Base-by-base conservation (phyloP, 2,329 filamentous ascomycete species). In the Celoporthe dispersa region DNA sequence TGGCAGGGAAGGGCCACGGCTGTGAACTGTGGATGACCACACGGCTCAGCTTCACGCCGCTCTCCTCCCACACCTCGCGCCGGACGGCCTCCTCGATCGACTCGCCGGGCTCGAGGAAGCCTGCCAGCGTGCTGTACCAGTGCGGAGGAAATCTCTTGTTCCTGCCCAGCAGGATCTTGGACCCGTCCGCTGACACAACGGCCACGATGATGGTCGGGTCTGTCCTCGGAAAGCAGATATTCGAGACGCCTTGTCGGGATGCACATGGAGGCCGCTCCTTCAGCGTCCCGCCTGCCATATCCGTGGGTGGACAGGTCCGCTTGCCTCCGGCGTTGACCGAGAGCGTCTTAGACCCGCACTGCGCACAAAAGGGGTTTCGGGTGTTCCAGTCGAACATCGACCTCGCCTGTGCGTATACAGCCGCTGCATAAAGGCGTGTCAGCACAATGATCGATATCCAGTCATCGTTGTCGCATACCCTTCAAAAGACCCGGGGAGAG, bases 121-220 rank as follows among this genome's bases (percentile, higher is more conserved):
- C 93, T 2, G 93, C 93, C 14, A 99, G 88, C 0, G 94, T 97
- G 75, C 90, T 93, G 84, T 95, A 98, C 93, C 92, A 97, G 79
- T 92, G 79, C 1, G 88, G 85, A 0, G 96, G 96, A 87, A 91
- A 99, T 67, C 93, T 88, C 81, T 92, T 92, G 77, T 93, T 90
- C 19, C 96, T 90, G 51, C 96, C 96, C 0, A 99, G 90, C 9
- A 99, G 88, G 53, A 97, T 82, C 72, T 89, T 88, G 74, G 90
- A 87, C 64, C 92, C 92, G 75, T 97, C 93, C 65, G 90, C 85
- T 67, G 92, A 97, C 41, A 98, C 88, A 14, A 98, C 91, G 0
- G 94, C 95, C 82, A 97, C 94, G 81, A 99, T 99, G 79, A 98
- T 94, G 37, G 94, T 97, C 0, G 94, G 94, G 76, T 98, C 94